Evolutionary conservation across 2,329 filamentous ascomycete genomes (phyloP).

Genomic region (Diaporthe velutina): DNA sequence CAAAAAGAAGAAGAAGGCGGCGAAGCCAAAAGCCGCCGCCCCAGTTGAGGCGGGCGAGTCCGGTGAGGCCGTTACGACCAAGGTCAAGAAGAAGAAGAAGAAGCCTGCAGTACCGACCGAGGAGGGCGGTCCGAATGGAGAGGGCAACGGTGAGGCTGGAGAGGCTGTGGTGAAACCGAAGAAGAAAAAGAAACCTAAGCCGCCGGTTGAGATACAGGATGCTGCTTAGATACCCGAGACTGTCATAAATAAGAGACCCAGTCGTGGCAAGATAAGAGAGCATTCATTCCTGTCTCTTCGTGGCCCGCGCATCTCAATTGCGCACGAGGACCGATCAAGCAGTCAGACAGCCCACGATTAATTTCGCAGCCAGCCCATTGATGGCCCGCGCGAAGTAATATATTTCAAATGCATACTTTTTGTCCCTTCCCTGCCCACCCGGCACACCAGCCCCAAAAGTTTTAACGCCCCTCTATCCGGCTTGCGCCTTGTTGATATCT

Average conservation of each 20-base stretch:
- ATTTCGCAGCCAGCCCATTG: not conserved
- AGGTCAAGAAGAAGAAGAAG: slow-evolving; percentile 65
- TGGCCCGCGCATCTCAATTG: not conserved
- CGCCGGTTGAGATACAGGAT: slow-evolving; percentile 42
- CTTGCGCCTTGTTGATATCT: slow-evolving; percentile 41
- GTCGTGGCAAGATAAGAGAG: not conserved
- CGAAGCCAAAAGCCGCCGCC: slow-evolving; percentile 51
- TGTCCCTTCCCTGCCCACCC: not conserved
- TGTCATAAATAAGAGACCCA: not conserved
- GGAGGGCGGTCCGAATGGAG: slow-evolving; percentile 35
- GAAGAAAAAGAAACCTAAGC: slow-evolving; percentile 47
- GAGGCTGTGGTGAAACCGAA: slow-evolving; percentile 44
- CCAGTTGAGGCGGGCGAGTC: slow-evolving; percentile 39
- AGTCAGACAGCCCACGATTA: not conserved
- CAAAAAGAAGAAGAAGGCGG: slow-evolving; percentile 75
- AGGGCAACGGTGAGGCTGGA: slow-evolving; percentile 27
- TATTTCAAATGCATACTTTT: not conserved
- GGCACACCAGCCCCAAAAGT: not conserved
- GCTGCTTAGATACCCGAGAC: slow-evolving; percentile 34
- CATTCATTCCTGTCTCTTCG: not conserved
- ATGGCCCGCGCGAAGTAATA: not conserved
- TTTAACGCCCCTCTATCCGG: not conserved
- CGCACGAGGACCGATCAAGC: too few relatives aligned
- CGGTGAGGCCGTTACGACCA: slow-evolving; percentile 53
- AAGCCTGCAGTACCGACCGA: slow-evolving; percentile 39